Evolutionary conservation across 805 yeast genomes (phyloP).

Genomic region (Candida manassasensis): DNA sequence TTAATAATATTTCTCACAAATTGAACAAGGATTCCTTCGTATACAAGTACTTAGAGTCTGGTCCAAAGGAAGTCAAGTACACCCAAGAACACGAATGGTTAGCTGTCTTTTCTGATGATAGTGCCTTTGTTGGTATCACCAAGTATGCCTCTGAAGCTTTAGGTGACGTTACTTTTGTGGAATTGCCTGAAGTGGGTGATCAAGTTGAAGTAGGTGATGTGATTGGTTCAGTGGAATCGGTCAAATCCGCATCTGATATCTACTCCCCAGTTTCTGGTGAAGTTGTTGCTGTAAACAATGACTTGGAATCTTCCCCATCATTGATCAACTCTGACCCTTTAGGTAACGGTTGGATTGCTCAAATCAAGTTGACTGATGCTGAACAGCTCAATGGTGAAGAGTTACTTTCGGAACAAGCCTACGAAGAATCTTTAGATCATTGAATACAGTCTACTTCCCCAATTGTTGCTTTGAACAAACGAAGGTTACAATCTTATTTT

Average conservation of each 20-base stretch:
- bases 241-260: conserved; percentile 89
- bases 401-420: conserved; percentile 51
- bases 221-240: conserved; percentile 90
- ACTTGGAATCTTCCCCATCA: conserved; percentile 65
- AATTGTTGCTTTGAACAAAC: too few species aligned
- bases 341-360: conserved; percentile 93
- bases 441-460: too few species aligned
- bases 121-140: conserved; percentile 86
- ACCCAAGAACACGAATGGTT: conserved; percentile 95
- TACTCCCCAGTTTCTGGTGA: conserved; percentile 83
- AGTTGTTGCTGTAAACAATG: conserved; percentile 64
- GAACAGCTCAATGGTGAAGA: conserved; percentile 33
- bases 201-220: conserved; percentile 68
- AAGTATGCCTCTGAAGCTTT: conserved; percentile 92
- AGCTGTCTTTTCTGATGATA: conserved; percentile 76
- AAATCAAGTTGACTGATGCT: conserved; percentile 53
- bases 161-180: conserved; percentile 94
- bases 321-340: conserved; percentile 83
- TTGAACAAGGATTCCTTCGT: conserved; percentile 35
- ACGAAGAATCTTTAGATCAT: conserved; percentile 54
- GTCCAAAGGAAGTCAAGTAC: conserved; percentile 55
- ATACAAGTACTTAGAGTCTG: conserved; percentile 33
- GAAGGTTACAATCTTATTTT: too few species aligned
- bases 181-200: conserved; percentile 73
- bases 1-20: conserved; percentile 29